Percentiles rank a stretch among this genome's conserved stretches.
phyloP scores from a whole-genome alignment of 257 asterid genomes.

The Salvia rosmarinus region DNA sequence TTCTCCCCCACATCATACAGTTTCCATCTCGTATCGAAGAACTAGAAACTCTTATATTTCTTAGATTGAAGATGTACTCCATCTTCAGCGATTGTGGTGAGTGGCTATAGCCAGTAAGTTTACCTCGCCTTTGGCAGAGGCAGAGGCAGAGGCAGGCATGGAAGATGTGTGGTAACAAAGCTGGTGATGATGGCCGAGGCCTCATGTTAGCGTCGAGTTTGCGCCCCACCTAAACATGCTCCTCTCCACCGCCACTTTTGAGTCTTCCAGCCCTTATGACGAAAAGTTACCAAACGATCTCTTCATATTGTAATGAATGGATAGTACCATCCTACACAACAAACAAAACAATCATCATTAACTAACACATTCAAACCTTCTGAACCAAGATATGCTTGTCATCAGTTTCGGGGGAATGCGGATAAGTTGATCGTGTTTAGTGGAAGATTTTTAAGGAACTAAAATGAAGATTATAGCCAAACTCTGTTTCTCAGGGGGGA shows the following conservation, averaged over 20 bases:
- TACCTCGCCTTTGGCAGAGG: background rate
- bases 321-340: slow-evolving; percentile 5
- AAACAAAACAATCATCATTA: background rate
- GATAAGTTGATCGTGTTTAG: background rate
- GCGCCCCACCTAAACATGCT: background rate
- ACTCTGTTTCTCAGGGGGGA: too few relatives aligned
- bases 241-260: background rate
- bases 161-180: background rate
- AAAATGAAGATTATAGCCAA: too few relatives aligned
- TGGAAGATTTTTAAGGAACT: too few relatives aligned
- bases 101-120: background rate
- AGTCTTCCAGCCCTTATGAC: slow-evolving; percentile 3
- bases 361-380: background rate
- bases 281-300: background rate
- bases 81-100: too few relatives aligned
- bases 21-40: background rate
- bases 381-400: background rate
- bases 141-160: background rate
- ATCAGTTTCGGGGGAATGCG: too few relatives aligned
- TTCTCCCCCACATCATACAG: background rate
- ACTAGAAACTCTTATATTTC: background rate
- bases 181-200: background rate
- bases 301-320: background rate
- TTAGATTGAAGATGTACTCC: too few relatives aligned
- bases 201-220: background rate